Evolutionary conservation across 2,329 filamentous ascomycete species (phyloP).

Genomic region (Neonectria magnoliae): DNA sequence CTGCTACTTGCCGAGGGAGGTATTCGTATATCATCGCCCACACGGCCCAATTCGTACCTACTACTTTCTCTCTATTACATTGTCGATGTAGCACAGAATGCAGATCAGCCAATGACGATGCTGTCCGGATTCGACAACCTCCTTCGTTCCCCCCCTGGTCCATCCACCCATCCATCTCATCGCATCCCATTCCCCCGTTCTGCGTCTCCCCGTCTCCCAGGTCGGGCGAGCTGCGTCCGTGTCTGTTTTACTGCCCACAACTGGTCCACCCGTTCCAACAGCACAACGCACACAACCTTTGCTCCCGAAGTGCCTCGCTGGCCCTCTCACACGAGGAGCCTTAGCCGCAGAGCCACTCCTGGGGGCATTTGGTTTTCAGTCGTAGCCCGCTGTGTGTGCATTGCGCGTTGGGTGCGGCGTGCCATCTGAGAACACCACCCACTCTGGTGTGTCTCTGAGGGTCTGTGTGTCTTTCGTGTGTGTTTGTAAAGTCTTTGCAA

Average conservation of each 20-base stretch:
- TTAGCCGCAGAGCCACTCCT: constrained; percentile 38
- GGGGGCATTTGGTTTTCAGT: not conserved
- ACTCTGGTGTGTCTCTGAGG: not conserved
- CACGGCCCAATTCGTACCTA: not conserved
- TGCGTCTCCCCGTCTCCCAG: not conserved
- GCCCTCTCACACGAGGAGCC: constrained; percentile 34
- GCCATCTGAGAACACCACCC: not conserved
- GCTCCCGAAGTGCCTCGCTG: constrained; percentile 12
- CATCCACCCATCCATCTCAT: not conserved
- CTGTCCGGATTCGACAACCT: not conserved
- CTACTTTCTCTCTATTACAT: not conserved
- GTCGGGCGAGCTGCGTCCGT: constrained; percentile 8
- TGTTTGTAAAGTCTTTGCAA: not conserved
- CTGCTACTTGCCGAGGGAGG: too few relatives aligned
- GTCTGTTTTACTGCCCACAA: constrained; percentile 6
- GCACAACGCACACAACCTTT: constrained; percentile 11
- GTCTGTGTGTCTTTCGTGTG: not conserved
- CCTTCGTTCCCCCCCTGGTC: not conserved
- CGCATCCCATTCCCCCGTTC: not conserved
- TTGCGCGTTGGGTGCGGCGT: not conserved
- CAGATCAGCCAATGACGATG: not conserved
- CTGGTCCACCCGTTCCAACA: constrained; percentile 36
- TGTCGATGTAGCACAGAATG: not conserved
- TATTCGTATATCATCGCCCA: not conserved
- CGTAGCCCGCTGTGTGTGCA: not conserved